Base-by-base conservation (phyloP, 2,329 filamentous ascomycete species). In the Epichloe sylvatica region DNA sequence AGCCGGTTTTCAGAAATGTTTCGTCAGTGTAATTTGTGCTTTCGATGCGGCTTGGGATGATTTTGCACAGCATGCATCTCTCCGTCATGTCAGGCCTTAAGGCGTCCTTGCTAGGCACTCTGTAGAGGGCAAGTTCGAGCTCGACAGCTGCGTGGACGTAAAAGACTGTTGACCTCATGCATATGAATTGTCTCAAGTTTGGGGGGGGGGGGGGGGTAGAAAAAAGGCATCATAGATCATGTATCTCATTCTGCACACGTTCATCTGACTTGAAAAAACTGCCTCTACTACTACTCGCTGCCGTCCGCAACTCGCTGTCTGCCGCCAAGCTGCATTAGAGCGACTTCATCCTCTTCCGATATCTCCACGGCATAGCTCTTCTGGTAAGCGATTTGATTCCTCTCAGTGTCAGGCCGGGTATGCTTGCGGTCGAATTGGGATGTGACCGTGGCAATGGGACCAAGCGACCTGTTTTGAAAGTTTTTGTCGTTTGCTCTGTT, bases 331-430 rank as follows among this genome's bases (percentile, higher is more conserved):
- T 38, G 21, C n/a, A 40, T 23, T 3, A 49, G 42, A 21, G 47
- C 42, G 36, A 45, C 41, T n/a, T 46, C 47, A n/a, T 49, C 42
- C 3, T 17, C 19, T 15, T 40, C 42, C n/a, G 47, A 49, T 13
- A 42, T n/a, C 6, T 49, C 47, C 3, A 45, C 47, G 5, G 47
- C 21, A 19, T 49, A 49, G 9, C 40, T 45, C 41, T 37, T 49
- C 4, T 49, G 42, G 25, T 44, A 49, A 5, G 47, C 23, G 8
- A 49, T 49, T 2, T 49, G 35, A 23, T 46, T 35, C 4, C 13
- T 17, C 6, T 17, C 40, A 15, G 15, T 30, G 6, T 6, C 43
- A 9, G 21, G 3, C 21, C 35, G 36, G 15, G 6, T 34, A 0
- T 9, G 34, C 23, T n/a, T n/a, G 6, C 23, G 30, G 41, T 40